Base-by-base conservation (phyloP, 2,329 filamentous ascomycete genomes). In the Neonectria magnoliae region DNA sequence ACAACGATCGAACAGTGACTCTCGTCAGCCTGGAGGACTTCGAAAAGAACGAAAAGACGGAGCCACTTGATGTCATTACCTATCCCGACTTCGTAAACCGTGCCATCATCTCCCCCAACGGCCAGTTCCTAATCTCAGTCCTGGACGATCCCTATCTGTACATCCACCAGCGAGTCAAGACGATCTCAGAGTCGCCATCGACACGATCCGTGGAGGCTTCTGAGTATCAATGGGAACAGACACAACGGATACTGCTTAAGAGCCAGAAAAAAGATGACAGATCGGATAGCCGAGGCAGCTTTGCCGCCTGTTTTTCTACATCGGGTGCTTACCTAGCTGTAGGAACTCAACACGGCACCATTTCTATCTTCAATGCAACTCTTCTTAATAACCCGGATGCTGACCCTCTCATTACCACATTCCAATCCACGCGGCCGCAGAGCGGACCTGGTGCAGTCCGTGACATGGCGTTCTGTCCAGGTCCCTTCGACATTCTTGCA, bases 61-160 rank as follows among this genome's bases (percentile, higher is more conserved):
- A 91, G 64, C 84, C 91, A 38, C 80, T 97, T 22, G 89, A 92
- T 59, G 85, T 90, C 47, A 82, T 98, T 57, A 85, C 87, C 4
- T 91, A 97, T 68, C 91, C 92, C 5, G 92, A 95, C 75, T 92
- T 90, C 68, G 95, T 98, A 82, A 99, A 99, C 74, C 93, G 97
- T 75, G 93, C 94, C 36, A 88, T 94, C n/a, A 90, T 99, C 57
- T 98, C 95, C 7, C 96, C 95, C 0, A 92, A 98, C 76, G 95
- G 94, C 1, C 87, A 85, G 20, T 81, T 95, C 11, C 84, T 98
- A 20, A 86, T 94, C 6, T 93, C 94, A 2, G 92, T 98, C 47
- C 92, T 95, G 44, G 96, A 99, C 76, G 91, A 94, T 72, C 91
- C 93, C 1, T 92, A 89, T 68, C 88, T 95, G 20, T 98, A 96